These are phyloP conservation scores for Pseudognaphalium luteoalbum DNA, from an alignment of 129 eudicot genomes.

Conservation along the genomic window DNA sequence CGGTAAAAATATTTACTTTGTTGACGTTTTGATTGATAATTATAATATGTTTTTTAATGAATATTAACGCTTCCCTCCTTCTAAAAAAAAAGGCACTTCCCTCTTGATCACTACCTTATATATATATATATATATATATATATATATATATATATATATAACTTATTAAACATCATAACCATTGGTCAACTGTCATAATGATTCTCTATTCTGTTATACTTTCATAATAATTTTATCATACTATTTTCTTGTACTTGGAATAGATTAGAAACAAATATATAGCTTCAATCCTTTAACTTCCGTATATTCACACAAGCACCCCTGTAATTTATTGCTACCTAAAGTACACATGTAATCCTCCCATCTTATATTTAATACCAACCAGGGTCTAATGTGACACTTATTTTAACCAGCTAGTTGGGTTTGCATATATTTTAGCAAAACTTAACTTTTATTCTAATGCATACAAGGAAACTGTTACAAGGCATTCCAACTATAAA, in stretches of 20 bases:
- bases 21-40: no score
- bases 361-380: background rate
- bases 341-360: background rate
- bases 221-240: background rate
- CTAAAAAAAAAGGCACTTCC: no score
- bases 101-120: no score
- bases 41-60: no score
- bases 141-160: background rate
- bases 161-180: background rate
- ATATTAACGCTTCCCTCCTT: no score
- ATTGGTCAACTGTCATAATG: background rate
- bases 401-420: background rate
- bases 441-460: background rate
- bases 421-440: conserved; percentile 4
- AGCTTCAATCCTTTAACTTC: background rate
- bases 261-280: no score
- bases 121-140: no score
- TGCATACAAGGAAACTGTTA: conserved; percentile 11
- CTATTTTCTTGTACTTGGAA: no score
- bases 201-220: background rate
- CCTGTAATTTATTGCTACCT: background rate
- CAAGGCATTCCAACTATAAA: conserved; percentile 3
- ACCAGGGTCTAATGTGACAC: background rate
- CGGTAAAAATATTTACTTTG: no score
- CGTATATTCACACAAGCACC: background rate